Conservation (phyloP, 768 basidiomycete species). For the Hydnum rufescens region DNA sequence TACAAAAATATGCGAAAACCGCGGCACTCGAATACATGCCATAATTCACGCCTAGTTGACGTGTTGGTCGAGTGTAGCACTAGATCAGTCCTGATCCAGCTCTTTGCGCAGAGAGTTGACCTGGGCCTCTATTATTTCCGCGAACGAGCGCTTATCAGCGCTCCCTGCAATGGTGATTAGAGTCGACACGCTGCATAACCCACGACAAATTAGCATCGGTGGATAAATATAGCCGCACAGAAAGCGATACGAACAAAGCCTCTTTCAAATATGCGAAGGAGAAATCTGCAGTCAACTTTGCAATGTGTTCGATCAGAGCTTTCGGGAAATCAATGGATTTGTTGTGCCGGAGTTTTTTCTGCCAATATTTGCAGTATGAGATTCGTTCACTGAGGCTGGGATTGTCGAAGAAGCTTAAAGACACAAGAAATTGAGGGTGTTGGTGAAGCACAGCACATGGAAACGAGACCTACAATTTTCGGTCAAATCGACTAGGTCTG, state of each 20-base stretch:
- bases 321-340: slow-evolving; percentile 48
- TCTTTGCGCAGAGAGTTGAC: slow-evolving; percentile 45
- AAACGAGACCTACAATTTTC: slow-evolving; percentile 46
- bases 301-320: slow-evolving; percentile 36
- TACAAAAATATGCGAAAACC: no score
- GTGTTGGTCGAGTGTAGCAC: no score
- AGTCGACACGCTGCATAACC: slow-evolving; percentile 37
- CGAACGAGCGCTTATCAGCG: slow-evolving; percentile 28
- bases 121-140: slow-evolving; percentile 30
- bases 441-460: not conserved
- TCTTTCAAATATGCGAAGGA: slow-evolving; percentile 83
- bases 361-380: slow-evolving; percentile 63
- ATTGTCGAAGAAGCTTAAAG: slow-evolving; percentile 59
- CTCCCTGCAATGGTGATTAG: slow-evolving; percentile 43
- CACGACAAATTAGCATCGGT: not conserved
- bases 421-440: not conserved
- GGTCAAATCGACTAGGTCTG: slow-evolving; percentile 68
- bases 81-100: slow-evolving; percentile 37
- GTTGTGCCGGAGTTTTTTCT: slow-evolving; percentile 47
- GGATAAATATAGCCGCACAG: not conserved
- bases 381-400: slow-evolving; percentile 43
- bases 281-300: slow-evolving; percentile 40
- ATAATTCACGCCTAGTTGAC: no score
- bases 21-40: no score
- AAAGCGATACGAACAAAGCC: slow-evolving; percentile 40